Evolutionary conservation across 768 basidiomycete species (phyloP).

Genomic region (Cystofilobasidium ferigula): DNA sequence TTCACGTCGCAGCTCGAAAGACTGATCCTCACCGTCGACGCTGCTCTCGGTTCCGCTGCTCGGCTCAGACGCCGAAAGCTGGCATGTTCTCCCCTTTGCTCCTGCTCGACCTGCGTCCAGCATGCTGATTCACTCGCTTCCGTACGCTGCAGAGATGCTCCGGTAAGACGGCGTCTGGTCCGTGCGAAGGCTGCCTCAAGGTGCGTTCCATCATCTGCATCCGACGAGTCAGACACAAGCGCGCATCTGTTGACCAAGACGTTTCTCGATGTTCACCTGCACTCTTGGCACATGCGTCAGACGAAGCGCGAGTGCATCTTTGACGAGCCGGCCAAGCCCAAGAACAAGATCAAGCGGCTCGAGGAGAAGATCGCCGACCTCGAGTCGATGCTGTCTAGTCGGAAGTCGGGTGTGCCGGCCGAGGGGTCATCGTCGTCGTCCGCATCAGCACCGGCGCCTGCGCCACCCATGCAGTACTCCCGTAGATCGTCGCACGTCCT

Average conservation of each 20-base stretch:
- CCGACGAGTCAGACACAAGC: background rate
- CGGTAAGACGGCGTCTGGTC: background rate
- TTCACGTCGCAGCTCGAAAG: background rate
- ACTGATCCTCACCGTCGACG: background rate
- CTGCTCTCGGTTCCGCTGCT: background rate
- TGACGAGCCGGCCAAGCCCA: background rate
- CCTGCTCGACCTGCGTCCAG: background rate
- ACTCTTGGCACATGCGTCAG: background rate
- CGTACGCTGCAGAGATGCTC: background rate
- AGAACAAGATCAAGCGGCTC: background rate
- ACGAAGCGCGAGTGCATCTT: background rate
- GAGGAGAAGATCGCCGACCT: conserved; percentile 2
- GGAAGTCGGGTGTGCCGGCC: background rate
- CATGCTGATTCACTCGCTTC: background rate
- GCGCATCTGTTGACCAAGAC: no score
- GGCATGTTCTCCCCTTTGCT: background rate
- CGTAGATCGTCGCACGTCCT: background rate
- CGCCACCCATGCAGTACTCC: background rate
- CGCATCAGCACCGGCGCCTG: no score
- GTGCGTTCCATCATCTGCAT: background rate
- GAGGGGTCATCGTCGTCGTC: no score
- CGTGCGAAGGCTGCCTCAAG: conserved; percentile 3
- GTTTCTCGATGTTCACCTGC: background rate
- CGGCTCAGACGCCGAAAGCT: background rate
- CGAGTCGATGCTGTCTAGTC: background rate